Percentiles rank a stretch among this genome's conserved stretches.
phyloP scores from a whole-genome alignment of 2,329 filamentous ascomycete genomes.

The Aspergillus amoenus region DNA sequence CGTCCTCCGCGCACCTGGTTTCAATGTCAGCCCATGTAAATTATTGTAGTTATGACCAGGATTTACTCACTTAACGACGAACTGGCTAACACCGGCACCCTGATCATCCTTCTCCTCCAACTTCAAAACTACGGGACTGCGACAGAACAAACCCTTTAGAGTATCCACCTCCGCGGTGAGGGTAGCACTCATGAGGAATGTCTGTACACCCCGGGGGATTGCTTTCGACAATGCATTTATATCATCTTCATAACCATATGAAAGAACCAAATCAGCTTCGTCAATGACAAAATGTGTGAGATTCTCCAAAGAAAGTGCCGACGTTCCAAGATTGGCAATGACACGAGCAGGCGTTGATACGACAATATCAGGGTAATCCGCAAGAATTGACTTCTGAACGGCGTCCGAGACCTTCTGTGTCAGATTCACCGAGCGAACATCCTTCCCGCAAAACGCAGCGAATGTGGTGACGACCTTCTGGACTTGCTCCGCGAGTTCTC shows the following conservation, averaged over 20 bases:
- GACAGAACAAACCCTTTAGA: constrained; percentile 81
- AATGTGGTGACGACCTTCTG: constrained; percentile 74
- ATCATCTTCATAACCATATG: constrained; percentile 92
- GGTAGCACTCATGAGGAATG: constrained; percentile 90
- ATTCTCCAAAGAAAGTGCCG: constrained; percentile 67
- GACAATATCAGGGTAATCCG: constrained; percentile 83
- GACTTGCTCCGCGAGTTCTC: constrained; percentile 91
- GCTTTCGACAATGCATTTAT: constrained; percentile 74
- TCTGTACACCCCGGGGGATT: constrained; percentile 82
- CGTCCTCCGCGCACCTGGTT: constrained; percentile 80
- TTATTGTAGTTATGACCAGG: too few species aligned
- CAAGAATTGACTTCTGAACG: constrained; percentile 82
- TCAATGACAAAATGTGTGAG: constrained; percentile 83
- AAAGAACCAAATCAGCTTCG: constrained; percentile 89
- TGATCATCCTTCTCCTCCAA: constrained; percentile 79
- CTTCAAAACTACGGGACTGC: constrained; percentile 75
- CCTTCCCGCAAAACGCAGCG: constrained; percentile 78
- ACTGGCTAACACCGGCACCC: constrained; percentile 77
- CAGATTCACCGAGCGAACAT: constrained; percentile 78
- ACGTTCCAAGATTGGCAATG: constrained; percentile 71
- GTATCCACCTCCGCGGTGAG: constrained; percentile 83
- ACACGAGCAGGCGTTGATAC: constrained; percentile 88
- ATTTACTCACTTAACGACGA: constrained; percentile 68
- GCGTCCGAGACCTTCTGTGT: constrained; percentile 87
- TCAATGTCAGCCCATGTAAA: background rate